These are phyloP conservation scores for Rutstroemia sp. DNA, from an alignment of 2,329 filamentous ascomycete genomes.

Conservation along the genomic window DNA sequence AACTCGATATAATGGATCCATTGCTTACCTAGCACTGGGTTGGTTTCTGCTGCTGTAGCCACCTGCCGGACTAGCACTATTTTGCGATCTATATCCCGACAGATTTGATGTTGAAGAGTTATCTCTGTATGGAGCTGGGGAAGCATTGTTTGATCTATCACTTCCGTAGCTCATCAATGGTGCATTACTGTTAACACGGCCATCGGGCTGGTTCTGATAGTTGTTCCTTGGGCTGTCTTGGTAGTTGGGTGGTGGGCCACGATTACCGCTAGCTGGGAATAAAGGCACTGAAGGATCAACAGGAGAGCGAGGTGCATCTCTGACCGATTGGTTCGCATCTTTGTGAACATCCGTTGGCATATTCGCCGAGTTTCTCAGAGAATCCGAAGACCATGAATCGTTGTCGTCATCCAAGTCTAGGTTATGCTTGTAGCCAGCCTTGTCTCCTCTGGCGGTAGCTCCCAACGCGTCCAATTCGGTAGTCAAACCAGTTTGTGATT, in stretches of 20 bases:
- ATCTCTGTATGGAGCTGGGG: slow-evolving; percentile 26
- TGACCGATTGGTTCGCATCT: slow-evolving; percentile 14
- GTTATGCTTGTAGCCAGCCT: slow-evolving; percentile 48
- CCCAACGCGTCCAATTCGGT: slow-evolving; percentile 88
- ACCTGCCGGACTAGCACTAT: slow-evolving; percentile 34
- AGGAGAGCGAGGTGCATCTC: slow-evolving; percentile 37
- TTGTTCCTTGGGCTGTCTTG: slow-evolving; percentile 22
- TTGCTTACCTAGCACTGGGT: slow-evolving; percentile 40
- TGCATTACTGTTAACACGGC: slow-evolving; percentile 11
- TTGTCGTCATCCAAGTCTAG: slow-evolving; percentile 67
- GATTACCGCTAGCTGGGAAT: slow-evolving; percentile 35
- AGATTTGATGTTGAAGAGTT: slow-evolving; percentile 29
- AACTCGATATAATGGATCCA: not conserved
- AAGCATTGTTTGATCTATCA: slow-evolving; percentile 10
- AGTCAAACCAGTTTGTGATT: slow-evolving; percentile 80
- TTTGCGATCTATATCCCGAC: slow-evolving; percentile 32
- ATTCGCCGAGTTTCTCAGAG: slow-evolving; percentile 38
- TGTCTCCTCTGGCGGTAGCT: slow-evolving; percentile 81
- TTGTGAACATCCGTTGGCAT: slow-evolving; percentile 23
- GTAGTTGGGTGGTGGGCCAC: slow-evolving; percentile 28
- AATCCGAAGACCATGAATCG: slow-evolving; percentile 56
- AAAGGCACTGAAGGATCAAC: slow-evolving; percentile 44
- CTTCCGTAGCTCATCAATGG: slow-evolving; percentile 17
- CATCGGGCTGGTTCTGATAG: slow-evolving; percentile 15
- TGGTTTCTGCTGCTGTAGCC: slow-evolving; percentile 29